Evolutionary conservation across 345 rosid species (phyloP), one percentile per base, ranked within the genome.

Genomic region (Aegle marmelos): DNA sequence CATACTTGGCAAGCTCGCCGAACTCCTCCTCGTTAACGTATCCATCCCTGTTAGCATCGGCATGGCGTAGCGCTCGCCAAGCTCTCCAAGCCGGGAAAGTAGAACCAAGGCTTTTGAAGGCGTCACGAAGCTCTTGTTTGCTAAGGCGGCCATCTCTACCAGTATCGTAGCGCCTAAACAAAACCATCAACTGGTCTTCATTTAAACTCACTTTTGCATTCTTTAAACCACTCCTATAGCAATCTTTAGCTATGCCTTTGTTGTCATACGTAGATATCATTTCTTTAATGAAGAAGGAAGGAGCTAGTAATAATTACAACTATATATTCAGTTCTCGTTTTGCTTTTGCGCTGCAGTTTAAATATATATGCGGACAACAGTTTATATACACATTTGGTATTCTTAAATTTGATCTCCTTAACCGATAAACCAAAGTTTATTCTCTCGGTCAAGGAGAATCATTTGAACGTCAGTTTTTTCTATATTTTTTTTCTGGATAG

Each of bases 131-230:
- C 45, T 83, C 86, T 54, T 73, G 39, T 56, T 25, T 37, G 76
- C 34, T 76, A 2, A 83, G 79, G 7, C 22, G 76, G n/a, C 83
- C 76, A 25, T 83, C 83, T 9, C 59, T 27, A 76, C 77, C 4
- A 4, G 63, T 21, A 41, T 80, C 86, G n/a, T 24, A 73, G 11
- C 63, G 36, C 75, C 1, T 31, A 30, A 83, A 70, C 14, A 34
- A 30, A 24, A 13, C 24, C 63, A 78, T 73, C n/a, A 83, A 28
- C 54, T 68, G 64, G 4, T 77, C 76, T 68, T 83, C 81, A 10
- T 59, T 73, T 4, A 62, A 31, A 2, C 48, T 39, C 48, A 36
- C 7, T 53, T 41, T 2, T 9, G 48, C 13, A 41, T 7, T 2
- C 48, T 41, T 41, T n/a, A n/a, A n/a, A n/a, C n/a, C n/a, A n/a